These are phyloP conservation scores for Aspergillus chevalieri DNA, from an alignment of 2,329 filamentous ascomycete species.

Conservation along the genomic window DNA sequence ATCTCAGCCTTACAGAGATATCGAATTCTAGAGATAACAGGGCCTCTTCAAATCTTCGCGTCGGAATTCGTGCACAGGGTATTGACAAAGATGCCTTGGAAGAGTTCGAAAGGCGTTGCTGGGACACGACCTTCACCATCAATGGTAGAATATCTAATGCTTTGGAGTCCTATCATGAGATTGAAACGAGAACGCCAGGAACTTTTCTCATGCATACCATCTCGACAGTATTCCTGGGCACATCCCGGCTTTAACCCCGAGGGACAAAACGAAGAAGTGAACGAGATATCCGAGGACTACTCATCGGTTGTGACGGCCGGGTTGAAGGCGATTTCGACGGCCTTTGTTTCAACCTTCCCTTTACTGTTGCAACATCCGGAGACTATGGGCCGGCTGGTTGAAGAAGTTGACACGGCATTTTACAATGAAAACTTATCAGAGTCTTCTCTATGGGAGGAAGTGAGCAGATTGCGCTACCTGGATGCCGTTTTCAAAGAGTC, in stretches of 20 bases:
- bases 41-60: background rate
- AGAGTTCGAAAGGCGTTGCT: background rate
- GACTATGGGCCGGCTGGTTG: slow-evolving; percentile 27
- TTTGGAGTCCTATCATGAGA: background rate
- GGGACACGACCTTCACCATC: background rate
- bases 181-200: background rate
- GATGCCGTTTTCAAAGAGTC: slow-evolving; percentile 33
- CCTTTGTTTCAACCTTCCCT: slow-evolving; percentile 25
- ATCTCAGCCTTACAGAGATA: background rate
- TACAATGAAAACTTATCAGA: slow-evolving; percentile 14
- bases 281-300: background rate
- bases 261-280: background rate
- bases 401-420: slow-evolving; percentile 34
- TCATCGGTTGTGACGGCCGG: background rate
- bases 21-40: background rate
- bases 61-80: background rate
- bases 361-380: slow-evolving; percentile 28
- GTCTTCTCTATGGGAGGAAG: slow-evolving; percentile 18
- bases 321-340: background rate
- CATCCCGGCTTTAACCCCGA: background rate
- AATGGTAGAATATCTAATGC: background rate
- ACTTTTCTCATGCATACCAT: background rate
- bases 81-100: background rate
- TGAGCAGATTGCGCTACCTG: slow-evolving; percentile 28
- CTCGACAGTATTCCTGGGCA: background rate